These are phyloP conservation scores for Naganishia antarctica DNA, from an alignment of 768 basidiomycete genomes.

Conservation along the genomic window DNA sequence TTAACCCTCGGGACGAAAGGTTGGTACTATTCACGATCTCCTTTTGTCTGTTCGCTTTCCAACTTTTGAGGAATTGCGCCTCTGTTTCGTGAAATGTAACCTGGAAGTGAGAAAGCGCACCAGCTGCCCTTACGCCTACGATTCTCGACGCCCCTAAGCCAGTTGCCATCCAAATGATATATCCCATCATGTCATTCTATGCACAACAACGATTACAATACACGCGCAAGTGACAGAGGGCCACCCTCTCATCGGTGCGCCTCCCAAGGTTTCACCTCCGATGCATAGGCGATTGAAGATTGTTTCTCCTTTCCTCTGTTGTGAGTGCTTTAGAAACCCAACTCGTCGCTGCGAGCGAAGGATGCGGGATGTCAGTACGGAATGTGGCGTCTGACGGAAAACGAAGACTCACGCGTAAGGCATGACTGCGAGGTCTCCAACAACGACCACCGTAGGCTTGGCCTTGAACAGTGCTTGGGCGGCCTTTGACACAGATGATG, in stretches of 20 bases:
- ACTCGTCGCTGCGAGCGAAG: conserved; percentile 38
- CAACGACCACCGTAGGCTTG: conserved; percentile 80
- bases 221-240: neutral
- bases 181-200: no score
- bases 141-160: no score
- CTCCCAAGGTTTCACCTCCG: neutral
- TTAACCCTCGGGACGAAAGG: no score
- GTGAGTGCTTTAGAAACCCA: conserved; percentile 36
- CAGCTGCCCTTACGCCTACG: no score
- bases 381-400: neutral
- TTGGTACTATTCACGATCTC: no score
- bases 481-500: conserved; percentile 65
- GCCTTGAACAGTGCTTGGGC: conserved; percentile 62
- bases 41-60: no score
- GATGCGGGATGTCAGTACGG: neutral
- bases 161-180: no score
- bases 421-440: conserved; percentile 70
- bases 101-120: no score
- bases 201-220: no score
- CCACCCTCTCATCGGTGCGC: no score
- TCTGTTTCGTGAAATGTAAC: no score
- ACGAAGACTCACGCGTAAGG: conserved; percentile 58
- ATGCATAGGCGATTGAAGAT: neutral
- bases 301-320: conserved; percentile 17
- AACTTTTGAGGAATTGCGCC: no score